Percentiles rank a stretch among this genome's conserved stretches.
phyloP scores from a whole-genome alignment of 495 filamentous ascomycete genomes.

The Geoglossum glabrum region DNA sequence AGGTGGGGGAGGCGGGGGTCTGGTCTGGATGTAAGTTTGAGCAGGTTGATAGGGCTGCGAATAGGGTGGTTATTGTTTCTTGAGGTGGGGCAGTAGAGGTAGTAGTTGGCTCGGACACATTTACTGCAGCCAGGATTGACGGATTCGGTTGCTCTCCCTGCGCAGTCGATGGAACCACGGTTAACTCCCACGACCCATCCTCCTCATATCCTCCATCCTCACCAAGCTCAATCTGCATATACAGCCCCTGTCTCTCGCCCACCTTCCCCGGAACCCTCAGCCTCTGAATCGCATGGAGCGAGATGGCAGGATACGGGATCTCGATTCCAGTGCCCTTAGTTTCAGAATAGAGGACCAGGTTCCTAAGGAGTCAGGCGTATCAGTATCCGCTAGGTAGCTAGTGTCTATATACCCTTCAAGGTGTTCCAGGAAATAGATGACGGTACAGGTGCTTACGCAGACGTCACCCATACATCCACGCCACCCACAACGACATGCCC shows the following conservation, averaged over 20 bases:
- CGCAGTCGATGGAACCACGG: background rate
- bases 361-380: conserved; percentile 25
- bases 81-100: no score
- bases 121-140: background rate
- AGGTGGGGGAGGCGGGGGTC: conserved; percentile 27
- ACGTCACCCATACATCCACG: conserved; percentile 60
- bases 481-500: conserved; percentile 21
- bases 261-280: conserved; percentile 22
- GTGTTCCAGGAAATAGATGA: background rate
- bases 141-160: conserved; percentile 24
- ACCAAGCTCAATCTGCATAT: conserved; percentile 42
- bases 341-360: conserved; percentile 51
- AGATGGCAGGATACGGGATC: conserved; percentile 75
- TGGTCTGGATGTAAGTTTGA: conserved; percentile 81
- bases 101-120: no score
- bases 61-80: conserved; percentile 41
- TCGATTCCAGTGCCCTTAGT: conserved; percentile 39
- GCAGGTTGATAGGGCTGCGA: conserved; percentile 63
- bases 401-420: no score
- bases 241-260: conserved; percentile 39
- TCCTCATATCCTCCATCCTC: conserved; percentile 36
- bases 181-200: conserved; percentile 16
- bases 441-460: conserved; percentile 35
- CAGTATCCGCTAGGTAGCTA: background rate
- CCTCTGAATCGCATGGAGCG: conserved; percentile 69